phyloP scores from a whole-genome alignment of 768 basidiomycete species.

The Multifurca ochricompacta region DNA sequence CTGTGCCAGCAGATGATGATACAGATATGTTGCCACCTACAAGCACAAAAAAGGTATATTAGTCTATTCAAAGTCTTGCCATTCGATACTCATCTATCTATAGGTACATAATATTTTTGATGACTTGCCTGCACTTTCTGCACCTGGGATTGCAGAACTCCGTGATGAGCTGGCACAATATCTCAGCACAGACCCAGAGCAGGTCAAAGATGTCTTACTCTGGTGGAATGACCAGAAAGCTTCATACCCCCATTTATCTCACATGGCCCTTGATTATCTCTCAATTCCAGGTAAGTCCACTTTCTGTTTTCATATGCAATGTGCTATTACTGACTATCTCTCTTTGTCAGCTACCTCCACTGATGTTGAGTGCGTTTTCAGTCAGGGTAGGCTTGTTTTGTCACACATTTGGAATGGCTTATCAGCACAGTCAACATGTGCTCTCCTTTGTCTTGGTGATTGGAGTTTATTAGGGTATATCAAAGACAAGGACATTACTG shows the following conservation, averaged over 20 bases:
- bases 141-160: not conserved
- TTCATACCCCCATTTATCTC: slow-evolving; percentile 23
- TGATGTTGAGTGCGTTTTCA: slow-evolving; percentile 28
- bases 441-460: slow-evolving; percentile 27
- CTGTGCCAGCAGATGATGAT: too few species aligned
- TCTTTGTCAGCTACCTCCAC: slow-evolving; percentile 26
- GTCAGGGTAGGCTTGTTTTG: slow-evolving; percentile 24
- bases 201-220: not conserved
- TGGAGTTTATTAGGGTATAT: slow-evolving; percentile 27
- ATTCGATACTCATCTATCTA: not conserved
- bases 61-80: too few species aligned
- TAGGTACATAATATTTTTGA: not conserved
- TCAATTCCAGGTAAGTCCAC: slow-evolving; percentile 13
- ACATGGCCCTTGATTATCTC: slow-evolving; percentile 27
- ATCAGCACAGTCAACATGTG: slow-evolving; percentile 25
- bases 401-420: slow-evolving; percentile 25
- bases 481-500: slow-evolving; percentile 23
- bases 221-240: not conserved
- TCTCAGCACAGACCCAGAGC: not conserved
- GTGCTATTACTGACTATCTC: not conserved
- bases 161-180: not conserved
- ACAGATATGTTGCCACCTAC: too few species aligned
- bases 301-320: not conserved
- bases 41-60: too few species aligned
- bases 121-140: not conserved